Conservation (phyloP, 1,139 yeast species). For the Eremothecium cymbalariae region DNA sequence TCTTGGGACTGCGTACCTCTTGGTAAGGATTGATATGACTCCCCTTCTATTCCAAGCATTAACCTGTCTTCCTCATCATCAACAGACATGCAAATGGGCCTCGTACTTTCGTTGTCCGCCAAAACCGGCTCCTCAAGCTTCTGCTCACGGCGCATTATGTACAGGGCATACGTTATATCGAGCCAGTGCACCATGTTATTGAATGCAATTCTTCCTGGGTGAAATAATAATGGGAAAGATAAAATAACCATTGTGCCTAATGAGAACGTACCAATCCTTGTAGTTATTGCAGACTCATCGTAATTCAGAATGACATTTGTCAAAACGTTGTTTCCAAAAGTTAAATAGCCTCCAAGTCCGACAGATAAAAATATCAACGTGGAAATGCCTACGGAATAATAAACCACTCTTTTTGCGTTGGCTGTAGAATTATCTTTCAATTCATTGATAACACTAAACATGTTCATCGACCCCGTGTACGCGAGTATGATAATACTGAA, state of each 20-base stretch:
- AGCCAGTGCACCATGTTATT: constrained; percentile 64
- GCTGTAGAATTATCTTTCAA: constrained; percentile 47
- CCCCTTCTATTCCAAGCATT: constrained; percentile 8
- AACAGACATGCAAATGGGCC: constrained; percentile 5
- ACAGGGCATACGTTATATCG: constrained; percentile 18
- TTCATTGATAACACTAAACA: constrained; percentile 86
- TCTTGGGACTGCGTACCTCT: constrained; percentile 7
- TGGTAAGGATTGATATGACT: constrained; percentile 10
- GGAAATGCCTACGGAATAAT: constrained; percentile 49
- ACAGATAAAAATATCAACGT: constrained; percentile 56
- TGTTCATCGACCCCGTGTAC: constrained; percentile 89
- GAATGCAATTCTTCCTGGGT: constrained; percentile 81
- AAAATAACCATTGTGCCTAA: constrained; percentile 77
- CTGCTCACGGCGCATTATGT: no score
- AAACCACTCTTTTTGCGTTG: constrained; percentile 46
- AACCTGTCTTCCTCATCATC: constrained; percentile 19
- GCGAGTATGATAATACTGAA: constrained; percentile 93
- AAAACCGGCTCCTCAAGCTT: constrained; percentile 5
- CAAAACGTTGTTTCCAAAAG: constrained; percentile 68
- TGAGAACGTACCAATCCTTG: constrained; percentile 56
- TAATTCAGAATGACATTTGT: constrained; percentile 79
- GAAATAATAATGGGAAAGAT: constrained; percentile 86
- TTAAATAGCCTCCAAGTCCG: constrained; percentile 76
- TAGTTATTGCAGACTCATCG: constrained; percentile 33
- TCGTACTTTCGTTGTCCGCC: constrained; percentile 1